A percentile compares a stretch with the other conserved stretches of the same genome.
Evolutionary conservation across 192 early-diverging fungal species (phyloP).

Genomic region (Backusella psychrophila): DNA sequence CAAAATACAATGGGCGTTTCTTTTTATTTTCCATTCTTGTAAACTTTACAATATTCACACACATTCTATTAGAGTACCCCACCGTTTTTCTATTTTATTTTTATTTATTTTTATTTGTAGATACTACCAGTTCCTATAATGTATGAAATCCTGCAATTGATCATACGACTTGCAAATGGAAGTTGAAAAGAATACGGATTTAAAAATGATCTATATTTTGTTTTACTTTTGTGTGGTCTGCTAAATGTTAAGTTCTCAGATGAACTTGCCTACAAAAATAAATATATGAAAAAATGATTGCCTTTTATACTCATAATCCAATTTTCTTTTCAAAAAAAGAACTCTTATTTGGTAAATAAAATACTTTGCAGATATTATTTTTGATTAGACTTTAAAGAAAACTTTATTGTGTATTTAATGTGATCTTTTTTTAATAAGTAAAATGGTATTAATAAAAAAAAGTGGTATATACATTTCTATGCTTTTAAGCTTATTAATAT

Average conservation of each 20-base stretch:
- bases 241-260: neutral
- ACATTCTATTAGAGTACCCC: neutral
- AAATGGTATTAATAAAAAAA: no score
- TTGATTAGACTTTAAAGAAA: neutral
- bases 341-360: no score
- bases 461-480: no score
- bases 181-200: neutral
- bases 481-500: no score
- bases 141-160: neutral
- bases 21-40: neutral
- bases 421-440: no score
- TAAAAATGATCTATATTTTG: neutral
- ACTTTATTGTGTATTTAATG: neutral
- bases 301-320: neutral
- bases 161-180: neutral
- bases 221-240: neutral
- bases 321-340: neutral
- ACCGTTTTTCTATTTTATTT: neutral
- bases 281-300: neutral
- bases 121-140: neutral
- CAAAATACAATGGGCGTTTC: neutral
- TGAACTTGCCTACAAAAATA: neutral
- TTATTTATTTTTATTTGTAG: neutral
- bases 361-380: no score
- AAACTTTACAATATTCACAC: neutral